Conservation (phyloP, 495 filamentous ascomycete species). For the Tuber indicum region DNA sequence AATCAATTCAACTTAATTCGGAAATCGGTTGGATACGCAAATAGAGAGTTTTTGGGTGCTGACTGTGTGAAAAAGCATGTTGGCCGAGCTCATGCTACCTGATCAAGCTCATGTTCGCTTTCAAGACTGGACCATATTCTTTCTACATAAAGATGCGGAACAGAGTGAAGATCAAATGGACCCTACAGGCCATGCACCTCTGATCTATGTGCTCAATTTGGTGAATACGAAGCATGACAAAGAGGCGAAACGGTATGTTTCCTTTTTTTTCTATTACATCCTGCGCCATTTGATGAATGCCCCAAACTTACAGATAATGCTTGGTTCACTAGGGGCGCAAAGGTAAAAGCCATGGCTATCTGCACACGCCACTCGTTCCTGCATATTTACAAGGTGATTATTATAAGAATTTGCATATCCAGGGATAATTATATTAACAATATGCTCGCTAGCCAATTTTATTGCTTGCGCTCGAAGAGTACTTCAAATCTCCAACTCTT, state of each 20-base stretch:
- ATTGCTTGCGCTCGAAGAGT: slow-evolving; percentile 90
- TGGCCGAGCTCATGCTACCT: slow-evolving; percentile 96
- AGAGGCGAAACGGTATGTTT: slow-evolving; percentile 64
- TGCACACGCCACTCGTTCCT: slow-evolving; percentile 97
- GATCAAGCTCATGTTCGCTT: slow-evolving; percentile 92
- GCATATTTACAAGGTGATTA: slow-evolving; percentile 87
- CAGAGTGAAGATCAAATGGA: slow-evolving; percentile 67
- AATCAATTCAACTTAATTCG: background rate
- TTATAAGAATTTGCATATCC: background rate
- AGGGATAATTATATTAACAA: slow-evolving; percentile 26
- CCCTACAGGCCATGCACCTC: slow-evolving; percentile 69
- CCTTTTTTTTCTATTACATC: slow-evolving; percentile 5
- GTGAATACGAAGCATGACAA: slow-evolving; percentile 98
- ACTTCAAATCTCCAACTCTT: slow-evolving; percentile 85
- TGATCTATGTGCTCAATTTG: slow-evolving; percentile 95
- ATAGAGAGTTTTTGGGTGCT: slow-evolving; percentile 14
- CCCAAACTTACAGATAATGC: slow-evolving; percentile 15
- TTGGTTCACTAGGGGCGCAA: slow-evolving; percentile 62
- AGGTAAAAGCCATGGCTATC: slow-evolving; percentile 99
- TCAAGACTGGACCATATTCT: slow-evolving; percentile 99
- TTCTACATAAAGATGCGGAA: slow-evolving; percentile 87
- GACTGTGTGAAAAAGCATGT: slow-evolving; percentile 55
- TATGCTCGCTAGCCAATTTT: slow-evolving; percentile 64
- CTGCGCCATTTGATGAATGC: background rate
- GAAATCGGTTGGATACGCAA: slow-evolving; percentile 6